These are phyloP conservation scores for Falciphora oryzae DNA, from an alignment of 2,329 filamentous ascomycete genomes.

Conservation along the genomic window DNA sequence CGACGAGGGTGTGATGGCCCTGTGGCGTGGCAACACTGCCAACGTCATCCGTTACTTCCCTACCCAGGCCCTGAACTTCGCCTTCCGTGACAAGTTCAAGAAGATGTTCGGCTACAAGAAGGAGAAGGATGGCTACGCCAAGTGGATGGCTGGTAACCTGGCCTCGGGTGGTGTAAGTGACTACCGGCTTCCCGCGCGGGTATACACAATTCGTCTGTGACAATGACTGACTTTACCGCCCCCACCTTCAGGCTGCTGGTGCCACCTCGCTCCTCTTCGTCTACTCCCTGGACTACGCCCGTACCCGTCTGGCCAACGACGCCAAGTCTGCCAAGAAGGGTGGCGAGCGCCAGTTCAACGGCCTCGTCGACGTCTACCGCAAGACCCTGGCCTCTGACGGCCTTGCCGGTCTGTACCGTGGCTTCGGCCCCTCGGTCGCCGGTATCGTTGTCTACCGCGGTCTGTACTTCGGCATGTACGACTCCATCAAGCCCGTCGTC, in stretches of 20 bases:
- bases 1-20: conserved; percentile 87
- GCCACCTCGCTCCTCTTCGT: conserved; percentile 99
- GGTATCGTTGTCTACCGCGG: conserved; percentile 99
- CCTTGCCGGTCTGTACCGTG: conserved; percentile 99
- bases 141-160: conserved; percentile 99
- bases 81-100: conserved; percentile 99
- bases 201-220: not conserved
- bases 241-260: conserved; percentile 71
- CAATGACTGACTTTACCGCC: conserved; percentile 7
- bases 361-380: conserved; percentile 98
- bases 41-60: conserved; percentile 99
- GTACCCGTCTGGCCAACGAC: conserved; percentile 99
- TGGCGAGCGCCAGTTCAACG: conserved; percentile 99
- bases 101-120: conserved; percentile 99
- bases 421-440: conserved; percentile 98
- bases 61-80: conserved; percentile 99
- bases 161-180: conserved; percentile 95
- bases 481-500: conserved; percentile 99
- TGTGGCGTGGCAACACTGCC: conserved; percentile 99
- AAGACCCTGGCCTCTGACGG: conserved; percentile 99
- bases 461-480: conserved; percentile 99
- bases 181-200: not conserved
- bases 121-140: conserved; percentile 94
- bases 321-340: conserved; percentile 96
- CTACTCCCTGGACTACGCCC: conserved; percentile 99